phyloP scores from a whole-genome alignment of 345 rosid species.

The Salix purpurea region DNA sequence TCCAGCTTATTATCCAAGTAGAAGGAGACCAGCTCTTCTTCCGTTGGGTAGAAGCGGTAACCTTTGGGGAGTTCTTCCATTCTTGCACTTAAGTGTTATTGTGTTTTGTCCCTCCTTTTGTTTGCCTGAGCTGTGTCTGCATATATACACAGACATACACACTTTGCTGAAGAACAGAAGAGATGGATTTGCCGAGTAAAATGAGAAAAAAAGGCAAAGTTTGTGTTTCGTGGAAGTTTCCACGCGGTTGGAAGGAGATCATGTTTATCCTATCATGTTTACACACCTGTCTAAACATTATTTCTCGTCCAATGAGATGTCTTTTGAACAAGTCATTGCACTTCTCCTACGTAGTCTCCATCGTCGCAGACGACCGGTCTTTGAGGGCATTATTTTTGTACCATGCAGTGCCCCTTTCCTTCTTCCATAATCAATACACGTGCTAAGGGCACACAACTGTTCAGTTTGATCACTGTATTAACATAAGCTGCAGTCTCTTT shows the following conservation, averaged over 20 bases:
- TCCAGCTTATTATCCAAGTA: slow-evolving; percentile 66
- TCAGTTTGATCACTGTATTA: no score
- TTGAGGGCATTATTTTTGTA: no score
- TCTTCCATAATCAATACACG: neutral
- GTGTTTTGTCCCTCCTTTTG: neutral
- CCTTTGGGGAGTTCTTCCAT: slow-evolving; percentile 45
- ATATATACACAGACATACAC: neutral
- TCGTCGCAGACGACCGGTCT: neutral
- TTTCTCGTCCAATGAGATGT: neutral
- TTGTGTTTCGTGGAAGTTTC: slow-evolving; percentile 18
- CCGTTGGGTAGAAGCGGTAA: slow-evolving; percentile 86
- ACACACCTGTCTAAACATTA: neutral
- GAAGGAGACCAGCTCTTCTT: slow-evolving; percentile 79
- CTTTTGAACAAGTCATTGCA: slow-evolving; percentile 44
- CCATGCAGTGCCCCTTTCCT: no score
- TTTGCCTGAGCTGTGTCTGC: neutral
- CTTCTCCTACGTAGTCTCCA: neutral
- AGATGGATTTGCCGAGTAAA: slow-evolving; percentile 51
- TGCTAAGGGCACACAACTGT: neutral
- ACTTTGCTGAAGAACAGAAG: neutral
- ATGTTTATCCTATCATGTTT: neutral
- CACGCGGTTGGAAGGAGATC: slow-evolving; percentile 45
- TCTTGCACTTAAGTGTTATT: neutral
- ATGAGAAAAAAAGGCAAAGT: slow-evolving; percentile 30
- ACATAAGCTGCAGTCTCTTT: no score